Evolutionary conservation across 208 protist species (phyloP).

Genomic region (Herpetomonas samuelpessoai): DNA sequence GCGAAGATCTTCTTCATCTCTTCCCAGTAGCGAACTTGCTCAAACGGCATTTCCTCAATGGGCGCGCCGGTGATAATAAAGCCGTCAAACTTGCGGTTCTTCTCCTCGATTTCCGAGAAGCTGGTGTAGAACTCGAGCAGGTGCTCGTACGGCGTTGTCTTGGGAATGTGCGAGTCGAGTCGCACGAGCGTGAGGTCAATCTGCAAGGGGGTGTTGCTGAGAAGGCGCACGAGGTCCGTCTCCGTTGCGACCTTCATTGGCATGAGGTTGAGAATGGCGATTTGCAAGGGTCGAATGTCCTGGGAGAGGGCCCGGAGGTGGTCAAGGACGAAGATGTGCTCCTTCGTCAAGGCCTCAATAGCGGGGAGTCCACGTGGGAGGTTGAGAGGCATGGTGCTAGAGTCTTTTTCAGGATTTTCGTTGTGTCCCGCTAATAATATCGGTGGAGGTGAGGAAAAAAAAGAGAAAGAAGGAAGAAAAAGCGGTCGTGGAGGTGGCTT

Average conservation of each 20-base stretch:
- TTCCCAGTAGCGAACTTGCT: constrained; percentile 10
- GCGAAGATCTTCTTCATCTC: constrained; percentile 6
- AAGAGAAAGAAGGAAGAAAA: no score
- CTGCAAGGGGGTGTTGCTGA: constrained; percentile 12
- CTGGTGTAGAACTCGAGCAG: constrained; percentile 10
- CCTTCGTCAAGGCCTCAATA: constrained; percentile 4
- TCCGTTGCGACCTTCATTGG: constrained; percentile 6
- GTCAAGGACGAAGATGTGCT: constrained; percentile 13
- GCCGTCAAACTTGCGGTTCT: constrained; percentile 8
- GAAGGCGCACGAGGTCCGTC: constrained; percentile 7
- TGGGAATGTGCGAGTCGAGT: constrained; percentile 7
- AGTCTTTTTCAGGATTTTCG: no score
- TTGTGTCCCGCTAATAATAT: no score
- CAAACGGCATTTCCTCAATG: constrained; percentile 10
- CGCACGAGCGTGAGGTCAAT: constrained; percentile 8
- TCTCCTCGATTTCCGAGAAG: constrained; percentile 5
- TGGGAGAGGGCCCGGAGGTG: background rate
- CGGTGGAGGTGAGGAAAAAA: no score
- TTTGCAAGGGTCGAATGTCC: constrained; percentile 8
- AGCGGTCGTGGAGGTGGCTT: no score
- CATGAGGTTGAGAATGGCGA: constrained; percentile 10
- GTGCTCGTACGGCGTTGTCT: constrained; percentile 9
- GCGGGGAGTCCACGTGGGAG: constrained; percentile 4
- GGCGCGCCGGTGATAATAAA: constrained; percentile 14
- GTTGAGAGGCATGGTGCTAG: constrained; percentile 6